Evolutionary conservation across 75 land plant genomes (phyloP).

Genomic region (Azolla pinnata): DNA sequence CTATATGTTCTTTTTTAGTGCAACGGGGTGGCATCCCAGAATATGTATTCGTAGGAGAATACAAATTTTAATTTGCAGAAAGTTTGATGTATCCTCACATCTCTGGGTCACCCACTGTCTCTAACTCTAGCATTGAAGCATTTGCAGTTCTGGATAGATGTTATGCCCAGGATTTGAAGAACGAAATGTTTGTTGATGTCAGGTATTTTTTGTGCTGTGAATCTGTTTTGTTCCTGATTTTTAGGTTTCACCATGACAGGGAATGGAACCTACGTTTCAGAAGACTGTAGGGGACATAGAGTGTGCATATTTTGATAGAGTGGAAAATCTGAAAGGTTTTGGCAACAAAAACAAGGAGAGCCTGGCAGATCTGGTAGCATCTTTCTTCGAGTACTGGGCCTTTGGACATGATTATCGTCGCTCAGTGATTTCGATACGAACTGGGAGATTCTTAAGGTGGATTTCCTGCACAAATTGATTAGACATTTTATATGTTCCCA

Average conservation of each 20-base stretch:
- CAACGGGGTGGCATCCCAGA: no score
- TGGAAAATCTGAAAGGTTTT: conserved; percentile 50
- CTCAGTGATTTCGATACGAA: conserved; percentile 87
- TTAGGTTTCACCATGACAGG: conserved; percentile 39
- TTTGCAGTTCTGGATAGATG: no score
- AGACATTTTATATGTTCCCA: not conserved
- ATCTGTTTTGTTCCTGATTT: no score
- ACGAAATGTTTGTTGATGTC: no score
- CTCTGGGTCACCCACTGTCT: no score
- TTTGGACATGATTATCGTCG: conserved; percentile 76
- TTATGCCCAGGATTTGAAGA: no score
- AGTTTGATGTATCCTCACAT: no score
- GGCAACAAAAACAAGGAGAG: conserved; percentile 70
- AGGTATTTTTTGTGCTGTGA: no score
- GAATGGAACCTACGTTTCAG: conserved; percentile 58
- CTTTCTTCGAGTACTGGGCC: conserved; percentile 95
- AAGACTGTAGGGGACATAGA: conserved; percentile 56
- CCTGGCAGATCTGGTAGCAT: conserved; percentile 56
- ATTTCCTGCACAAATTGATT: not conserved
- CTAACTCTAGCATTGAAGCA: no score
- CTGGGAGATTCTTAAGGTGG: conserved; percentile 76
- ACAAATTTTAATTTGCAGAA: no score
- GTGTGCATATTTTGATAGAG: conserved; percentile 79
- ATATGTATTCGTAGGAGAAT: no score
- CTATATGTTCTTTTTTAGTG: no score